phyloP scores from a whole-genome alignment of 805 yeast genomes.

The Starmerella stellata region DNA sequence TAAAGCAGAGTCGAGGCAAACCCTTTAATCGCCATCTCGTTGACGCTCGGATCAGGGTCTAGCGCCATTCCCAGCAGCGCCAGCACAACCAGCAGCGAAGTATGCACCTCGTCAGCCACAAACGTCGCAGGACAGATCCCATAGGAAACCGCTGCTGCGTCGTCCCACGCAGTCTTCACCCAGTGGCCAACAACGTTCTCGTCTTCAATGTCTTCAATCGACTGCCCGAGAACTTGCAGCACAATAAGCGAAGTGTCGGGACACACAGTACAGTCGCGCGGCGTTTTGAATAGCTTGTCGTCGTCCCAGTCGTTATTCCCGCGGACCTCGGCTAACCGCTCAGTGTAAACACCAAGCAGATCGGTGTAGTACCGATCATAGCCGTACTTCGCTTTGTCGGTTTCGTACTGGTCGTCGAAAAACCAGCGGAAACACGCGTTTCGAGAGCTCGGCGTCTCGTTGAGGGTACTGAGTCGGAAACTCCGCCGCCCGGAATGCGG shows the following conservation, averaged over 20 bases:
- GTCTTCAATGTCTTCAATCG: conserved; percentile 6
- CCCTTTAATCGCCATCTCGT: conserved; percentile 11
- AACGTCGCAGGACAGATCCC: conserved; percentile 20
- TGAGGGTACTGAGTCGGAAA: too few relatives aligned
- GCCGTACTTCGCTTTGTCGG: conserved; percentile 15
- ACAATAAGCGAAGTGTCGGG: conserved; percentile 1
- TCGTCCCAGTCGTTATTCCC: neutral
- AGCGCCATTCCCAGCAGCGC: conserved; percentile 21
- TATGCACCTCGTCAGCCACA: conserved; percentile 16
- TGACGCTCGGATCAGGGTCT: conserved; percentile 7
- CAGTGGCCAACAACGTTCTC: conserved; percentile 8
- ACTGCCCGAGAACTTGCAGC: conserved; percentile 2
- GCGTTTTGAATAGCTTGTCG: too few relatives aligned
- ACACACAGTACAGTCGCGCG: neutral
- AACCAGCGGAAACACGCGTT: conserved; percentile 21
- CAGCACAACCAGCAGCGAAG: conserved; percentile 18
- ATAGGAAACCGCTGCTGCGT: conserved; percentile 13
- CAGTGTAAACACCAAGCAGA: conserved; percentile 5
- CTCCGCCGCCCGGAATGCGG: neutral
- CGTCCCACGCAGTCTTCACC: conserved; percentile 16
- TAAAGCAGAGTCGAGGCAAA: conserved; percentile 15
- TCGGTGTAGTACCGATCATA: conserved; percentile 18
- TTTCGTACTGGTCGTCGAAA: conserved; percentile 17
- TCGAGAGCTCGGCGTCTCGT: conserved; percentile 8
- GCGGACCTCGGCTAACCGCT: conserved; percentile 4